Percentiles rank a stretch among this genome's conserved stretches.
Conservation (phyloP, 1,284 basidiomycete species). For the Clitocybe nebularis region DNA sequence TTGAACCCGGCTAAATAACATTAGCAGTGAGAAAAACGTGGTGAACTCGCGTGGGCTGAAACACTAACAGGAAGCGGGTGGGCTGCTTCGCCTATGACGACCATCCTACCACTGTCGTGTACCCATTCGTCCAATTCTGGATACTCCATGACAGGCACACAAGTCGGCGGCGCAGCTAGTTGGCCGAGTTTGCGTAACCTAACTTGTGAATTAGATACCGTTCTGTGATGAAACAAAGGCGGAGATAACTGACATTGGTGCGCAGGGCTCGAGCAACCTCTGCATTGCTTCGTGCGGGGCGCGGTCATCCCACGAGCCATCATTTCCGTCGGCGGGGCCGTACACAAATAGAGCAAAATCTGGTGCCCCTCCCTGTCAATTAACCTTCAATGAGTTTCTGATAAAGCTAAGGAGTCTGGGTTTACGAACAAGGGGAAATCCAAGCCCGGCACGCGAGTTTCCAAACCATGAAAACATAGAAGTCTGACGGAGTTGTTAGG, state of each 20-base stretch:
- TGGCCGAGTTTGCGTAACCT: slow-evolving; percentile 43
- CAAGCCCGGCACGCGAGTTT: slow-evolving; percentile 29
- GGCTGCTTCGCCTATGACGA: slow-evolving; percentile 49
- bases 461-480: slow-evolving; percentile 39
- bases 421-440: slow-evolving; percentile 34
- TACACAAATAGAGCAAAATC: slow-evolving; percentile 29
- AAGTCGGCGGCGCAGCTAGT: slow-evolving; percentile 29
- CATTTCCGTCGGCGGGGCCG: slow-evolving; percentile 22
- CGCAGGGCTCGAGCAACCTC: slow-evolving; percentile 26
- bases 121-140: slow-evolving; percentile 53
- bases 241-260: slow-evolving; percentile 31
- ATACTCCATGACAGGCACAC: slow-evolving; percentile 34
- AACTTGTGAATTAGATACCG: slow-evolving; percentile 22
- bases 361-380: slow-evolving; percentile 22
- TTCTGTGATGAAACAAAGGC: not conserved
- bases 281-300: slow-evolving; percentile 19
- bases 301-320: slow-evolving; percentile 22
- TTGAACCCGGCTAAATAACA: slow-evolving; percentile 41
- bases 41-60: not conserved
- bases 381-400: too few relatives aligned
- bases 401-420: too few relatives aligned
- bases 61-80: slow-evolving; percentile 45
- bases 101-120: slow-evolving; percentile 35
- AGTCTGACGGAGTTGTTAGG: slow-evolving; percentile 28
- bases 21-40: not conserved